Conservation (phyloP, 2,329 filamentous ascomycete genomes). For the Penicillium paneum region DNA sequence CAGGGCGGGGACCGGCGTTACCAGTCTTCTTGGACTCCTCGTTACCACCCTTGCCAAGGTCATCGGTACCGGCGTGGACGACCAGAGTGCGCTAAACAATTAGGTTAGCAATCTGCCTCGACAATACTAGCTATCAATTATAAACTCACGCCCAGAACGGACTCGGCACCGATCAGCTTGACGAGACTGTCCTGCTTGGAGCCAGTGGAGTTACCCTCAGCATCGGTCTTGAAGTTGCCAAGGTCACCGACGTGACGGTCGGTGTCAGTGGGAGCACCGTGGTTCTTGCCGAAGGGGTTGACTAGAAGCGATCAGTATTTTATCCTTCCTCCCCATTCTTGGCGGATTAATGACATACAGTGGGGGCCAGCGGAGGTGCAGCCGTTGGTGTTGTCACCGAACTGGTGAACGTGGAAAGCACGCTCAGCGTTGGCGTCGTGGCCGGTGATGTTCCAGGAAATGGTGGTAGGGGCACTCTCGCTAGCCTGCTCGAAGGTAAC, state of each 20-base stretch:
- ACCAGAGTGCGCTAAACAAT: slow-evolving; percentile 77
- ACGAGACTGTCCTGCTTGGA: slow-evolving; percentile 74
- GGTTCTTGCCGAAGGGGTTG: slow-evolving; percentile 91
- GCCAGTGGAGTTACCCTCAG: slow-evolving; percentile 83
- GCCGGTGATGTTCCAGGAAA: slow-evolving; percentile 89
- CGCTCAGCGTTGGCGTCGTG: slow-evolving; percentile 94
- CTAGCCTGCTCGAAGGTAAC: slow-evolving; percentile 90
- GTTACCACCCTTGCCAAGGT: slow-evolving; percentile 86
- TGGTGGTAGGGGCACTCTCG: slow-evolving; percentile 76
- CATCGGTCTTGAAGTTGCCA: slow-evolving; percentile 95
- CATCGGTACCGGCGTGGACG: slow-evolving; percentile 90
- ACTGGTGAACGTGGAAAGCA: slow-evolving; percentile 98
- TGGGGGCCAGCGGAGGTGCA: slow-evolving; percentile 98
- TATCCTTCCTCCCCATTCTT: neutral
- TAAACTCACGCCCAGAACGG: slow-evolving; percentile 77
- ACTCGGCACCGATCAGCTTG: slow-evolving; percentile 95
- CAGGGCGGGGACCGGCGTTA: slow-evolving; percentile 88
- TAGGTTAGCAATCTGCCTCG: slow-evolving; percentile 12
- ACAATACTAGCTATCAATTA: neutral
- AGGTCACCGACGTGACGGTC: slow-evolving; percentile 94
- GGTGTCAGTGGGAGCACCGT: slow-evolving; percentile 80
- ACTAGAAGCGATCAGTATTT: slow-evolving; percentile 52
- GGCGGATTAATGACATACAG: slow-evolving; percentile 60
- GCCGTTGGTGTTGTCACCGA: slow-evolving; percentile 99
- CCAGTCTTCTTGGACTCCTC: slow-evolving; percentile 98